Conservation (phyloP, 106 monocot genomes). For the Vanilla planifolia region DNA sequence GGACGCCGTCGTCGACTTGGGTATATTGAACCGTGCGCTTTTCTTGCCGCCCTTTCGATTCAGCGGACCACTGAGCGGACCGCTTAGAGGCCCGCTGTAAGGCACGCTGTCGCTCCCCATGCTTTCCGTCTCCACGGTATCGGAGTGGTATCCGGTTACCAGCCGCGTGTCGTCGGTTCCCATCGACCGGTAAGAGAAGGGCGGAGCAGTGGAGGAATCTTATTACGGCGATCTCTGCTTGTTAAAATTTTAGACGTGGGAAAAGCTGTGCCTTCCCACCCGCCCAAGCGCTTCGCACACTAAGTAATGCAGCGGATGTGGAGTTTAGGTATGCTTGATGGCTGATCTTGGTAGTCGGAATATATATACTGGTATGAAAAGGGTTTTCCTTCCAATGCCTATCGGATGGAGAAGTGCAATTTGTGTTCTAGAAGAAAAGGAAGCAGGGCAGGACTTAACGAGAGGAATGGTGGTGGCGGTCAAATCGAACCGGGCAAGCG, state of each 20-base stretch:
- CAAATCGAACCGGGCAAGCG: neutral
- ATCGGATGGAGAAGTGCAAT: too few species aligned
- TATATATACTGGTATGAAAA: too few species aligned
- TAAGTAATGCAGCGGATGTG: neutral
- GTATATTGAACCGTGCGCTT: conserved; percentile 71
- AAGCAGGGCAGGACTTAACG: neutral
- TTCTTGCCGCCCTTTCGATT: conserved; percentile 39
- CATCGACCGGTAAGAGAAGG: neutral
- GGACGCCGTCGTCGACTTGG: conserved; percentile 5
- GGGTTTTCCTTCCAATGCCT: too few species aligned
- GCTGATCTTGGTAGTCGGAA: neutral
- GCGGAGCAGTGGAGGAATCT: neutral
- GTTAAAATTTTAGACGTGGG: too few species aligned
- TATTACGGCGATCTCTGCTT: too few species aligned
- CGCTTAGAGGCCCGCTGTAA: conserved; percentile 59
- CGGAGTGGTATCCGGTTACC: conserved; percentile 2
- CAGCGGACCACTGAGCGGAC: conserved; percentile 37
- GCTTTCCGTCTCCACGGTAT: conserved; percentile 6
- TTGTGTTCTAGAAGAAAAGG: conserved; percentile 3
- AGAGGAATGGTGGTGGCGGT: neutral
- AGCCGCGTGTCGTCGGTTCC: neutral
- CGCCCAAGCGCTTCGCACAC: too few species aligned
- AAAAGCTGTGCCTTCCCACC: too few species aligned
- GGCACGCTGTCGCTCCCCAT: conserved; percentile 10
- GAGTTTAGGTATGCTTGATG: neutral